Conservation (phyloP, 306 rosid genomes). For the Ceratonia siliqua region DNA sequence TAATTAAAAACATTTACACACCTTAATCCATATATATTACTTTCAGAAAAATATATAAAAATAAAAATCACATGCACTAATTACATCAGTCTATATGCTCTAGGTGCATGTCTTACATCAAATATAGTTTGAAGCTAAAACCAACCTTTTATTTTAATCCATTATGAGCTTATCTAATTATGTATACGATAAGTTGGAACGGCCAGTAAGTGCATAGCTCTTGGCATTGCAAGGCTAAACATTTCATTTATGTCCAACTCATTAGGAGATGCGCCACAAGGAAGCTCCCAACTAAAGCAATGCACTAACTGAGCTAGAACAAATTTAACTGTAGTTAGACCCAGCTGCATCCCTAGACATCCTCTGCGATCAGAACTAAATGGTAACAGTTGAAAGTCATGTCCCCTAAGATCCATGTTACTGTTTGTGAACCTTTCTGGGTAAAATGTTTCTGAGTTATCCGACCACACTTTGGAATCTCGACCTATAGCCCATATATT, state of each 20-base stretch:
- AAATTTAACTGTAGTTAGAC: conserved; percentile 24
- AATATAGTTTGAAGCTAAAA: no score
- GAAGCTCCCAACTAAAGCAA: conserved; percentile 53
- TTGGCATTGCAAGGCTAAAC: conserved; percentile 45
- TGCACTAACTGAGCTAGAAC: conserved; percentile 50
- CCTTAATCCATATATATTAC: no score
- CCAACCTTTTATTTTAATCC: no score
- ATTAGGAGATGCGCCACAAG: background rate
- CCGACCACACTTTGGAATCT: conserved; percentile 46
- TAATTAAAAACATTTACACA: no score
- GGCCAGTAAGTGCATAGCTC: conserved; percentile 37
- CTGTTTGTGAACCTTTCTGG: conserved; percentile 38
- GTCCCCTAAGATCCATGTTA: conserved; percentile 30
- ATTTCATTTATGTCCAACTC: conserved; percentile 44
- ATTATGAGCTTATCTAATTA: no score
- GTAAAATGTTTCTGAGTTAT: conserved; percentile 35
- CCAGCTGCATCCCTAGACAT: conserved; percentile 47
- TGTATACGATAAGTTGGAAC: conserved; percentile 35
- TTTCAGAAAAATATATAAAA: no score
- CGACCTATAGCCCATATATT: conserved; percentile 47
- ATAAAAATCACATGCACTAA: no score
- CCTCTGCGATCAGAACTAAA: conserved; percentile 51
- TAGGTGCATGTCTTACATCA: no score
- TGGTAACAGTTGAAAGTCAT: conserved; percentile 42
- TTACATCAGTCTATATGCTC: no score